These are phyloP conservation scores for Trichoderma sp. DNA, from an alignment of 2,329 filamentous ascomycete genomes.

Conservation along the genomic window DNA sequence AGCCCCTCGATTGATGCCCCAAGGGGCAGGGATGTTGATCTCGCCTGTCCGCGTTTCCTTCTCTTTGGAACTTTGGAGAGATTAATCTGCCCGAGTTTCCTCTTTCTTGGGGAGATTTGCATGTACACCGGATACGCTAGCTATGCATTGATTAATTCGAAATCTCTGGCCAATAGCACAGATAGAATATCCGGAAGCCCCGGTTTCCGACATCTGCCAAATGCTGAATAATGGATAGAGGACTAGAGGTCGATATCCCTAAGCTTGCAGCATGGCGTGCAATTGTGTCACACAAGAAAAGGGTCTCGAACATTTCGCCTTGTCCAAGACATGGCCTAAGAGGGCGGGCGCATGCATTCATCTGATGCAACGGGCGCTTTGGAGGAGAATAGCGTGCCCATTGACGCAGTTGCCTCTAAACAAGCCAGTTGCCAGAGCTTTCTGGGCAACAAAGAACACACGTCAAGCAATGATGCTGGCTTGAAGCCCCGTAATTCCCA, in stretches of 20 bases:
- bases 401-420: not conserved
- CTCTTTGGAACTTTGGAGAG: not conserved
- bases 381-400: not conserved
- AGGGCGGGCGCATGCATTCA: not conserved
- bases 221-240: not conserved
- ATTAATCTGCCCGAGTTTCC: not conserved
- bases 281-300: not conserved
- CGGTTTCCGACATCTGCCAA: not conserved
- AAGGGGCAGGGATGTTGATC: not conserved
- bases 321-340: not conserved
- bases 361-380: not conserved
- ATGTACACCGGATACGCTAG: not conserved
- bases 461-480: not conserved
- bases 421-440: not conserved
- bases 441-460: not conserved
- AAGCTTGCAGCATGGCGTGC: not conserved
- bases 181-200: not conserved
- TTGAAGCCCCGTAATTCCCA: not conserved
- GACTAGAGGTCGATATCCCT: not conserved
- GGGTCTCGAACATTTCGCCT: slow-evolving; percentile 9
- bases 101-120: not conserved
- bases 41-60: not conserved
- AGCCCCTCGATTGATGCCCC: not conserved
- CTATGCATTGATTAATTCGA: not conserved
- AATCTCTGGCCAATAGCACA: not conserved